Evolutionary conservation across 2,329 filamentous ascomycete species (phyloP), one percentile per base, ranked within the genome.

Genomic region (Cercospora nicotianae): DNA sequence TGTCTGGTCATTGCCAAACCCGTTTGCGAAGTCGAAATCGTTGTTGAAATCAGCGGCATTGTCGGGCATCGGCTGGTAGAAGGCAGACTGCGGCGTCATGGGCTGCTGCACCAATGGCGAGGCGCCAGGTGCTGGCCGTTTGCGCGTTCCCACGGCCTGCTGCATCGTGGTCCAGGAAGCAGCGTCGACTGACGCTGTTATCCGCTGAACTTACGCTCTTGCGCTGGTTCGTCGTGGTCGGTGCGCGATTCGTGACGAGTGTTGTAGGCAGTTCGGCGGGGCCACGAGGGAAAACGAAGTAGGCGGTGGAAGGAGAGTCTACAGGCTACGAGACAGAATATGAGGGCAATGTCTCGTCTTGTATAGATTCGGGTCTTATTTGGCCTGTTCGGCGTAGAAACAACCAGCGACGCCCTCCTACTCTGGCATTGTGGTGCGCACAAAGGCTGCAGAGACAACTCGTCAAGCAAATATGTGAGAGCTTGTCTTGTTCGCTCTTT

Each of bases 111-210:
- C 81, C 71, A 87, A 81, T n/a, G 91, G 90, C 42, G 87, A 85
- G 69, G 89, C 83, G 77, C 90, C 91, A 66, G 91, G 90, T 58
- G 91, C 91, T 73, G 90, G 84, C 78, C 92, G 86, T 83, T 95
- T 95, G 79, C 91, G 73, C 42, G 67, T 71, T 20, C 68, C 67
- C 48, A 64, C 68, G 63, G 71, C 66, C 60, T 70, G 69, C 63
- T 72, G 72, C 72, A 71, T 72, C 60, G 58, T 64, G 62, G 20
- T n/a, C 31, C 48, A n/a, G n/a, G 42, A 53, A 33, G 48, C 23
- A 51, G 45, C 20, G 45, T 51, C 5, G 18, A 26, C 45, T 51
- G 45, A 51, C 45, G 45, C 45, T 23, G 45, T 51, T 51, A 10
- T 51, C 45, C 45, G 45, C 18, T 6, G 45, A 51, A 51, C 26